Conservation (phyloP, 2,329 filamentous ascomycete species). For the Pseudophaeomoniella oleicola region DNA sequence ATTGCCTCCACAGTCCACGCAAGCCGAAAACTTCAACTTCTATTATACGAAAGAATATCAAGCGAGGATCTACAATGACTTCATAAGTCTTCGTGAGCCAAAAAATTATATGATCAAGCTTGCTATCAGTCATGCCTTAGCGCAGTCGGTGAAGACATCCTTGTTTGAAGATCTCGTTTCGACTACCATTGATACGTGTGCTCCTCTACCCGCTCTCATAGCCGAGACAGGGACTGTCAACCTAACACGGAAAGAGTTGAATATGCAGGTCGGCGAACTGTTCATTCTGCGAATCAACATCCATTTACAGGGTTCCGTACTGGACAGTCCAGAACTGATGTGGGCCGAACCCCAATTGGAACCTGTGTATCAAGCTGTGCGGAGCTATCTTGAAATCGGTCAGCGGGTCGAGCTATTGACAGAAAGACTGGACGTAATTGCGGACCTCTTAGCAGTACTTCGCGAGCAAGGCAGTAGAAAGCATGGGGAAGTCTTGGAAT, state of each 20-base stretch:
- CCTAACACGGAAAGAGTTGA: conserved; percentile 78
- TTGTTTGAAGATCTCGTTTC: conserved; percentile 92
- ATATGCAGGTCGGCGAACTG: conserved; percentile 98
- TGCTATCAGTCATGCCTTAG: conserved; percentile 87
- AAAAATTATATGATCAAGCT: conserved; percentile 97
- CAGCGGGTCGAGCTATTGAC: conserved; percentile 81
- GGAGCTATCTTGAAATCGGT: conserved; percentile 96
- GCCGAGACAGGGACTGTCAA: conserved; percentile 84
- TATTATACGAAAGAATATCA: conserved; percentile 98
- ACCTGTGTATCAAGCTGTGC: conserved; percentile 87
- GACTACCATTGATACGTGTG: conserved; percentile 83
- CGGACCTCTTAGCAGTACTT: conserved; percentile 77
- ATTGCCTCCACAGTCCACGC: conserved; percentile 71
- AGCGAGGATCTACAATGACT: conserved; percentile 97
- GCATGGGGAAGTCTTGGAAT: conserved; percentile 77
- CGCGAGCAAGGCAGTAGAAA: conserved; percentile 93
- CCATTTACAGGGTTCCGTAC: conserved; percentile 88
- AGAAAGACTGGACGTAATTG: conserved; percentile 83
- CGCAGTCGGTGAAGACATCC: conserved; percentile 94
- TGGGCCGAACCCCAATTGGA: conserved; percentile 97
- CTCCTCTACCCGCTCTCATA: conserved; percentile 85
- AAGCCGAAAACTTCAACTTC: conserved; percentile 97
- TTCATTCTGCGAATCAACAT: conserved; percentile 98
- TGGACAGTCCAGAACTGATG: conserved; percentile 94
- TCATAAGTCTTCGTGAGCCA: conserved; percentile 87